Base-by-base conservation (phyloP, 2,329 filamentous ascomycete species). In the Colletotrichum ledebouriae region DNA sequence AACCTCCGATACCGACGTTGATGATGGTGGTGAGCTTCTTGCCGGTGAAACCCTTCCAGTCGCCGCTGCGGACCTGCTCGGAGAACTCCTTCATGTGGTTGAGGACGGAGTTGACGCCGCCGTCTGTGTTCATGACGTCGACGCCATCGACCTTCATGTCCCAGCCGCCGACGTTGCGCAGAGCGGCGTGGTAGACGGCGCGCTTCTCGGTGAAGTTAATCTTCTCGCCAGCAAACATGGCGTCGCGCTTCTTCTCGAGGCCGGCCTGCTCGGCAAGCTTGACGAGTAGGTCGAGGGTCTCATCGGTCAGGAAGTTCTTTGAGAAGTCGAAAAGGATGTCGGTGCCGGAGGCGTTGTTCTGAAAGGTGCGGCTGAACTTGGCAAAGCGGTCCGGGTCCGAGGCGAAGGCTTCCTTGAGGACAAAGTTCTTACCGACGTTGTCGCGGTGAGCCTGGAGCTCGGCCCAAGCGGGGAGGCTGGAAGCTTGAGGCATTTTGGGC, bases 191-290 rank as follows among this genome's bases (percentile, higher is more conserved):
- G 85, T 97, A 97, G 73, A 99, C 96, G 73, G 96, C 96, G 72
- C 96, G 91, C 78, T 95, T 86, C 86, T 99, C 96, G 69, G 96
- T 99, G 84, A 98, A 98, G 89, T 99, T 99, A 87, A 99, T 98
- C 88, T 97, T 95, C 78, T 98, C 93, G 75, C 96, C 96, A 67
- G 90, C 90, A 83, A 99, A 99, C 94, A 99, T 97, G 78, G 91
- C 90, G 89, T 99, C 95, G 72, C 96, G 92, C 79, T 98, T 93
- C 85, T 97, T 88, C 86, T 97, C 94, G 44, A 99, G 82, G 73
- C 91, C 91, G 72, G 95, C 94, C 84, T 98, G 92, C 82, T 94
- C 91, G 71, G 96, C 96, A 33, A 99, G 90, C 85, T 97, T 91
- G 75, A 97, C 86, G 61, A 99, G 88, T 57, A 97, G 87, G 72